These are phyloP conservation scores for Fusarium aywerte DNA, from an alignment of 2,329 filamentous ascomycete genomes.

Conservation along the genomic window DNA sequence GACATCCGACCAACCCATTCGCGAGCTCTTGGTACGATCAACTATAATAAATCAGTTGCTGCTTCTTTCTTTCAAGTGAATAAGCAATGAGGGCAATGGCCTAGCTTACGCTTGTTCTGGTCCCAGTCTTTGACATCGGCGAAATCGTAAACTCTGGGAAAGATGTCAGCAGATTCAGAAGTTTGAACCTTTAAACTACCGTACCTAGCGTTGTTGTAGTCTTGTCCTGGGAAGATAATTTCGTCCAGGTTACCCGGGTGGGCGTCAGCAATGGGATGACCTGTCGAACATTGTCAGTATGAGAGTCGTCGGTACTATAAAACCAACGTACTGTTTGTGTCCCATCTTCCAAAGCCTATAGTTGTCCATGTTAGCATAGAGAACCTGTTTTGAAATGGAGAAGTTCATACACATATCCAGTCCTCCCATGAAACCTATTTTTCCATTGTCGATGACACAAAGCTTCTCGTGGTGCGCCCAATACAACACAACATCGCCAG, in stretches of 20 bases:
- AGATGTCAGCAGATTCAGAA: not conserved
- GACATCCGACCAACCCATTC: constrained; percentile 95
- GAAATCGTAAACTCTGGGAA: constrained; percentile 76
- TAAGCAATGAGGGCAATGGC: accelerated
- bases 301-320: not conserved
- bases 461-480: constrained; percentile 97
- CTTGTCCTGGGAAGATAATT: constrained; percentile 87
- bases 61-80: too few relatives aligned
- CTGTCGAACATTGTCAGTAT: constrained; percentile 45
- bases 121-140: constrained; percentile 81
- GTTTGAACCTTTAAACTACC: accelerated
- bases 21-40: constrained; percentile 78
- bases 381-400: accelerated
- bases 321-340: constrained; percentile 72
- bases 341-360: constrained; percentile 82
- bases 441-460: constrained; percentile 77
- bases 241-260: constrained; percentile 81
- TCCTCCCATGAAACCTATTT: constrained; percentile 88
- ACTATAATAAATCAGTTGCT: constrained; percentile 56
- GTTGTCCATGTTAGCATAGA: constrained; percentile 34
- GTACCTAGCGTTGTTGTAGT: constrained; percentile 83
- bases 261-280: constrained; percentile 83
- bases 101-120: constrained; percentile 74
- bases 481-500: constrained; percentile 83
- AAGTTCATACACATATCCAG: constrained; percentile 75